Evolutionary conservation across 2,329 filamentous ascomycete genomes (phyloP).

Genomic region (Stagonosporopsis tanaceti): DNA sequence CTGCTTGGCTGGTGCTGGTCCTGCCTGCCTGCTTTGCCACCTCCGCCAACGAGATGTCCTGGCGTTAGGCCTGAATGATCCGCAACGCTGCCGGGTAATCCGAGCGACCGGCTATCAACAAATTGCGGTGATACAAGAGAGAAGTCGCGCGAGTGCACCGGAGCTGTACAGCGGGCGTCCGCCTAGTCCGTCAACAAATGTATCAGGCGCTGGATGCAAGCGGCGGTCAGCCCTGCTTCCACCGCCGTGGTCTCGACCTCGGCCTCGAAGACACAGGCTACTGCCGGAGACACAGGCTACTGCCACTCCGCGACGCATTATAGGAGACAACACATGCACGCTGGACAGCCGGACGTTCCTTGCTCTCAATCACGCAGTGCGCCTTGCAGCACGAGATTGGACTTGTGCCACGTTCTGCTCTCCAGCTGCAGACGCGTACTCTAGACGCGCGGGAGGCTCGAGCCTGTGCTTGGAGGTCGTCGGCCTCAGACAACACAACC

Average conservation of each 20-base stretch:
- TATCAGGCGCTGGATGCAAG: constrained; percentile 7
- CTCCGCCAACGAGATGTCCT: constrained; percentile 25
- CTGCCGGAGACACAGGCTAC: constrained; percentile 11
- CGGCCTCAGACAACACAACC: constrained; percentile 14
- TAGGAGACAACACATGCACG: constrained; percentile 21
- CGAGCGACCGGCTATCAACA: constrained; percentile 17
- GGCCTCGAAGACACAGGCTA: constrained; percentile 14
- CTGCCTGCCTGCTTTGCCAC: constrained; percentile 31
- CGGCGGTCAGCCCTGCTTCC: constrained; percentile 14
- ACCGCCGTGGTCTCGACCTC: constrained; percentile 7
- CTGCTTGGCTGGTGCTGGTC: constrained; percentile 29
- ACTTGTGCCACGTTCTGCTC: constrained; percentile 8
- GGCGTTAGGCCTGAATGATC: constrained; percentile 12
- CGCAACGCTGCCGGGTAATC: constrained; percentile 26
- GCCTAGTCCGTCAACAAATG: constrained; percentile 13
- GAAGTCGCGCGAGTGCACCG: constrained; percentile 3
- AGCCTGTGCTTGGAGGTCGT: constrained; percentile 17
- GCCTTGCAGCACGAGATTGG: constrained; percentile 15
- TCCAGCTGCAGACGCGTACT: background rate
- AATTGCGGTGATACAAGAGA: constrained; percentile 3
- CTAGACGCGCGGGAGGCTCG: constrained; percentile 24
- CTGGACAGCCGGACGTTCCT: constrained; percentile 10
- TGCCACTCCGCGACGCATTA: constrained; percentile 14
- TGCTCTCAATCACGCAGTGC: constrained; percentile 6
- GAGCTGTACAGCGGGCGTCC: constrained; percentile 3